Conservation (phyloP, 2,329 filamentous ascomycete genomes). For the Dactylellina leptospora region DNA sequence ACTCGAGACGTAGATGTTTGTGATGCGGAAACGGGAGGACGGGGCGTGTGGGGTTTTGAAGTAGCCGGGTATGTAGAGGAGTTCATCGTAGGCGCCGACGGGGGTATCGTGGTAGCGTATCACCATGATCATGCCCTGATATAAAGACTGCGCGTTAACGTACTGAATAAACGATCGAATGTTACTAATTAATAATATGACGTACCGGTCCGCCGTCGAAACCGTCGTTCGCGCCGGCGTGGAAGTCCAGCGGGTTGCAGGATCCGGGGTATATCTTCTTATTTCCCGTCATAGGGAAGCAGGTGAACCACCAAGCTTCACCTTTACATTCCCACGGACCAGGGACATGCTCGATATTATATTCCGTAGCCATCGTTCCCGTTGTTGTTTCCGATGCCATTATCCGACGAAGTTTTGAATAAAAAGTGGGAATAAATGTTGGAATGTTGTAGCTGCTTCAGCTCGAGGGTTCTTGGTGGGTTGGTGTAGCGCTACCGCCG, state of each 20-base stretch:
- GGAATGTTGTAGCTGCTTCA: not conserved
- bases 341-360: constrained; percentile 26
- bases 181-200: not conserved
- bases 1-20: constrained; percentile 68
- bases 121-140: constrained; percentile 64
- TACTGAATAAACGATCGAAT: not conserved
- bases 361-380: constrained; percentile 7
- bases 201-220: constrained; percentile 33
- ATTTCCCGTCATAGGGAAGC: constrained; percentile 31
- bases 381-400: constrained; percentile 12
- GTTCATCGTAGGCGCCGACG: constrained; percentile 67
- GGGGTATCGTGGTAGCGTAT: constrained; percentile 66
- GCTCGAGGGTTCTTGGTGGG: not conserved
- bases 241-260: constrained; percentile 30
- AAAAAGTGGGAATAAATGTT: too few species aligned
- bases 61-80: constrained; percentile 64
- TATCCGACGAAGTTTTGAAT: too few species aligned
- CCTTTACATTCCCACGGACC: constrained; percentile 42
- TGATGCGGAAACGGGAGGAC: constrained; percentile 61
- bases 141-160: not conserved
- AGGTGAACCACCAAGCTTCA: constrained; percentile 47
- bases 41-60: constrained; percentile 62
- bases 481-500: not conserved
- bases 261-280: constrained; percentile 15
- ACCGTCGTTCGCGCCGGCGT: constrained; percentile 26